Base-by-base conservation (phyloP, 768 basidiomycete species). In the Holtermannia corniformis region DNA sequence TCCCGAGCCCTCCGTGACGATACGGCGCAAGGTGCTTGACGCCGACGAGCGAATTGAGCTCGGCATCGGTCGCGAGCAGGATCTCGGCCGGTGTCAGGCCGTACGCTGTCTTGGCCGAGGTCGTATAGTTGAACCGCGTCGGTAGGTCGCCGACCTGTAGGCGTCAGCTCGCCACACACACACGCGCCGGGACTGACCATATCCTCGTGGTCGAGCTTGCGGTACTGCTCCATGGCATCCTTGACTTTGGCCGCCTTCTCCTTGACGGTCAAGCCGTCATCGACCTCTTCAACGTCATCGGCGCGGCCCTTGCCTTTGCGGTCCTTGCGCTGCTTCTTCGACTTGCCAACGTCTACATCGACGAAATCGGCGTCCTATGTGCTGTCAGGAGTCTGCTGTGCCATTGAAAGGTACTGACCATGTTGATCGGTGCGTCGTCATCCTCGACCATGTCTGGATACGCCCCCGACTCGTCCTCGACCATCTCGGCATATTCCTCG, bases 1-100 rank as follows among this genome's bases (percentile, higher is more conserved):
- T 57, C 19, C 61, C 72, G 10, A 70, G 53, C 2, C 69, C 70
- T 24, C 79, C 78, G 44, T 80, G 76, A 41, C 87, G 82, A 71
- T 96, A 97, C 4, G 95, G 88, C 14, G 93, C 95, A 59, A 88
- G 79, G 70, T 86, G 85, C 74, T 88, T 93, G 62, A 97, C 76
- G 42, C 85, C 81, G 73, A 93, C 80, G 72, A 89, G 89, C 53
- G 86, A 78, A 74, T 97, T 99, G 46, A 99, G 79, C 67, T 99
- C 95, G 51, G 82, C 77, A 72, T 99, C 93, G 2, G 84, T 87
- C 4, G 93, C 91, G 64, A 88, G 78, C 22, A 99, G 78, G 57
- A 97, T 87, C 63, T 99, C 92, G 3, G 78, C 81, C 0, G 93
- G 81, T 1, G 82, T 79, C 41, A 99, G 80, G 1, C 80, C 82